Percentiles rank a stretch among this genome's conserved stretches.
Evolutionary conservation across 2,329 filamentous ascomycete species (phyloP).

Genomic region (Sporothrix curviconia): DNA sequence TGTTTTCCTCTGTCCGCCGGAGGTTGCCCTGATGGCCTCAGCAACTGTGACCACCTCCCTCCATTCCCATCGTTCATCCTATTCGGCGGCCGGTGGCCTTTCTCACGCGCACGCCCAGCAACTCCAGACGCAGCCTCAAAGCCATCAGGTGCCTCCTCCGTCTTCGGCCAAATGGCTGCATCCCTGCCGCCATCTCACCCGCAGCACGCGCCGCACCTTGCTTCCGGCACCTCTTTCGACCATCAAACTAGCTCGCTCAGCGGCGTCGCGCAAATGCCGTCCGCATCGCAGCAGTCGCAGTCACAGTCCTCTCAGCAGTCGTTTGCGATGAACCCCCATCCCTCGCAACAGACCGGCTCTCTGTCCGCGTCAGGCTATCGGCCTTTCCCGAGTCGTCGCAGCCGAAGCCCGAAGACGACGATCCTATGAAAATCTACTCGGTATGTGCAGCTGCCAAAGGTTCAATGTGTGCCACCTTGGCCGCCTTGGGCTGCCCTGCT

Average conservation of each 20-base stretch:
- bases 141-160: conserved; percentile 8
- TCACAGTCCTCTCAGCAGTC: conserved; percentile 45
- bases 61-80: conserved; percentile 22
- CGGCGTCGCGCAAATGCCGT: conserved; percentile 20
- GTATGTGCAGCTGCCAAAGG: conserved; percentile 38
- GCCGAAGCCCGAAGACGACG: conserved; percentile 31
- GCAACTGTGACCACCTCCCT: conserved; percentile 29
- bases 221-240: conserved; percentile 18
- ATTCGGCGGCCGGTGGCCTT: conserved; percentile 19
- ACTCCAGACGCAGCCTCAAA: conserved; percentile 11
- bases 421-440: conserved; percentile 54
- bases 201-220: not conserved
- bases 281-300: conserved; percentile 27
- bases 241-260: conserved; percentile 12
- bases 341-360: conserved; percentile 35
- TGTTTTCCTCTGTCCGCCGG: not conserved
- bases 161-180: not conserved
- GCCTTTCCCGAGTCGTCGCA: conserved; percentile 32
- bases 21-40: conserved; percentile 29
- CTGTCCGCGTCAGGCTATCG: conserved; percentile 31
- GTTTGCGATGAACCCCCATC: conserved; percentile 51
- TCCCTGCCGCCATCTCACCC: conserved; percentile 1
- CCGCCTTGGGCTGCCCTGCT: too few species aligned
- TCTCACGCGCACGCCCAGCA: conserved; percentile 9
- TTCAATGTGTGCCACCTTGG: too few species aligned